A percentile compares a stretch with the other conserved stretches of the same genome.
phyloP scores from a whole-genome alignment of 75 land plant species.

The Picea sitchensis region DNA sequence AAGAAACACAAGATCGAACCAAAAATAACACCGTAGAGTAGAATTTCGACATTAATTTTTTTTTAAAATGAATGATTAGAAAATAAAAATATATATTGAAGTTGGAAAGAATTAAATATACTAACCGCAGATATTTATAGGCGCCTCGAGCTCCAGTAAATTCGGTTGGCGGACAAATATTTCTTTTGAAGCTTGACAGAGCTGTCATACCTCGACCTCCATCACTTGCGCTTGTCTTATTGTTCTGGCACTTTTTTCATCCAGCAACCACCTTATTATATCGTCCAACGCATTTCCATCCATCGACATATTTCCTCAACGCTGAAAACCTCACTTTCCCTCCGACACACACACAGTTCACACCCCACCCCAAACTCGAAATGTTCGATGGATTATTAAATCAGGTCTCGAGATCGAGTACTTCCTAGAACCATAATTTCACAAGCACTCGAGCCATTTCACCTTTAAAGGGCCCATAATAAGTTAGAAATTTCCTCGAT shows the following conservation, averaged over 20 bases:
- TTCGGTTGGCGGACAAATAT: conserved; percentile 61
- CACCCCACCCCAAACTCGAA: background rate
- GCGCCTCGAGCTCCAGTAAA: conserved; percentile 77
- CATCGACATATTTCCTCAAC: conserved; percentile 25
- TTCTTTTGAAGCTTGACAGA: conserved; percentile 51
- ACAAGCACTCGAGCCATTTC: no score
- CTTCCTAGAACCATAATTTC: no score
- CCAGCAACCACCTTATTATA: conserved; percentile 37
- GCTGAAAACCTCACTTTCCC: background rate
- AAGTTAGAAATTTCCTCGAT: no score
- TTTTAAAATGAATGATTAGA: background rate
- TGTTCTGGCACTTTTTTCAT: conserved; percentile 28
- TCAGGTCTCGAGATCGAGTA: background rate
- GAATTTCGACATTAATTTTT: background rate
- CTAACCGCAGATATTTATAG: conserved; percentile 73
- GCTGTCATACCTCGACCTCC: conserved; percentile 53
- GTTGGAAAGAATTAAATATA: background rate
- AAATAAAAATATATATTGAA: no score
- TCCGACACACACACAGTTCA: background rate
- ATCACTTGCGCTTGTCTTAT: conserved; percentile 45
- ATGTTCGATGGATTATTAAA: background rate
- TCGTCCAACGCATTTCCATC: conserved; percentile 34
- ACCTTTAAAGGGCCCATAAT: no score
- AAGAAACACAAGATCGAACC: background rate
- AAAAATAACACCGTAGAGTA: background rate